Evolutionary conservation across 2,329 filamentous ascomycete species (phyloP).

Genomic region (Phaeophleospora eucalypticola): DNA sequence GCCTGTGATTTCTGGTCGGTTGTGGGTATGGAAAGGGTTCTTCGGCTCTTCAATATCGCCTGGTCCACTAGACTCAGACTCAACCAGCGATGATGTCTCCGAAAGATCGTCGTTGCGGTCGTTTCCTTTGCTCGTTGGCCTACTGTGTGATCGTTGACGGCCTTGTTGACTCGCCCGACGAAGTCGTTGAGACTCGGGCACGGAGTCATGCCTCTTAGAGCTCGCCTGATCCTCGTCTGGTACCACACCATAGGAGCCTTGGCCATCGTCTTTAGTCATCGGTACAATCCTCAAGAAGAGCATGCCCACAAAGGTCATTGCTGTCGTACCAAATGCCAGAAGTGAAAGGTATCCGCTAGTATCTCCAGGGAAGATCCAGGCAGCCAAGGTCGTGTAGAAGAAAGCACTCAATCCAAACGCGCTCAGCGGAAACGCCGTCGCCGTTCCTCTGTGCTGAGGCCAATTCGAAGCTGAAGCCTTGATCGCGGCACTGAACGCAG

Average conservation of each 20-base stretch:
- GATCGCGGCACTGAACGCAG: constrained; percentile 82
- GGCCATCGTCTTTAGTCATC: constrained; percentile 39
- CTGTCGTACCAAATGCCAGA: constrained; percentile 72
- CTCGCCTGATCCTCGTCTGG: constrained; percentile 34
- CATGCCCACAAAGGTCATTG: constrained; percentile 70
- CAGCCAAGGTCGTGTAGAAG: constrained; percentile 82
- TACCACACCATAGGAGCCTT: constrained; percentile 52
- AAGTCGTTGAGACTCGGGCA: constrained; percentile 12
- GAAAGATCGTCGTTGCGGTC: constrained; percentile 46
- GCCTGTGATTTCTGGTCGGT: constrained; percentile 81
- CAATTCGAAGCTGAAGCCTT: constrained; percentile 86
- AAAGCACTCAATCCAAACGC: constrained; percentile 94
- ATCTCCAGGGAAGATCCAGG: constrained; percentile 74
- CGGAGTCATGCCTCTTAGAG: constrained; percentile 15
- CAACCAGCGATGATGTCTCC: constrained; percentile 77
- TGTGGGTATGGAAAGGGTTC: constrained; percentile 55
- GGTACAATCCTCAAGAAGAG: constrained; percentile 77
- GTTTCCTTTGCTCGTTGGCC: constrained; percentile 10
- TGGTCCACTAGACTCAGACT: constrained; percentile 53
- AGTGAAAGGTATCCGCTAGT: constrained; percentile 77
- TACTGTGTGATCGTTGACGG: constrained; percentile 1
- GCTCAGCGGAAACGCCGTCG: constrained; percentile 87
- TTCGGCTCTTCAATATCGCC: constrained; percentile 48
- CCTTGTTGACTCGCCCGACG: constrained; percentile 9
- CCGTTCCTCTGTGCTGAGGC: constrained; percentile 84